These are phyloP conservation scores for Lachancea dasiensis DNA, from an alignment of 805 yeast species.

Conservation along the genomic window DNA sequence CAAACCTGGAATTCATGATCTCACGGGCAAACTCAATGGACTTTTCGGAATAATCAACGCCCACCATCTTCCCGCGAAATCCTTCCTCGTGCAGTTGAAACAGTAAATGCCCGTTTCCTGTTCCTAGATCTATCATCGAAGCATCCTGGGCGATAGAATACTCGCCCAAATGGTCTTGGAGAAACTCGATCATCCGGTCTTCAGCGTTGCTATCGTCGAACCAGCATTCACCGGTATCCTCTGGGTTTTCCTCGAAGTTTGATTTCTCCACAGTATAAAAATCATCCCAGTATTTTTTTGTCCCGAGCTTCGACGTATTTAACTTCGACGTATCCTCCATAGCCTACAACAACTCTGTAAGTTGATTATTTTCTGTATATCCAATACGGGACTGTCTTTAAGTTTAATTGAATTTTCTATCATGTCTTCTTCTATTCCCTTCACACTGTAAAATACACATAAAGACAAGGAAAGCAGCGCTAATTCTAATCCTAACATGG, in stretches of 20 bases:
- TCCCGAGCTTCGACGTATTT: constrained; percentile 78
- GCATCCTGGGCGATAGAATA: constrained; percentile 30
- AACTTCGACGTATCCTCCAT: constrained; percentile 43
- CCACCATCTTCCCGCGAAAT: constrained; percentile 51
- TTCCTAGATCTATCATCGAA: constrained; percentile 74
- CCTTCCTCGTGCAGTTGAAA: constrained; percentile 65
- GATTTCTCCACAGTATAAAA: constrained; percentile 68
- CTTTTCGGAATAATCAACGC: constrained; percentile 80
- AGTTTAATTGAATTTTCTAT: not conserved
- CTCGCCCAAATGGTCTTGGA: constrained; percentile 45
- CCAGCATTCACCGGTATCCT: constrained; percentile 96
- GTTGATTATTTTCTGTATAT: too few species aligned
- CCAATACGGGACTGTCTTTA: too few species aligned
- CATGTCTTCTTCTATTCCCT: too few species aligned
- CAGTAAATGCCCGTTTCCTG: constrained; percentile 91
- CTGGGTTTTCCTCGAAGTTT: constrained; percentile 67
- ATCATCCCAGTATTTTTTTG: constrained; percentile 86
- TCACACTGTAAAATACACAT: too few species aligned
- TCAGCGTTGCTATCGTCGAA: constrained; percentile 95
- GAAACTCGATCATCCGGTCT: constrained; percentile 66
- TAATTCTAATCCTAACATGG: constrained; percentile 13
- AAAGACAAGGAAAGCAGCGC: not conserved
- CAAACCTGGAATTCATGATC: constrained; percentile 42
- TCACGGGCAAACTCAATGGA: constrained; percentile 71
- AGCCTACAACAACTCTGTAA: constrained; percentile 6